Base-by-base conservation (phyloP, 2,329 filamentous ascomycete species). In the Diplocarpon mali region DNA sequence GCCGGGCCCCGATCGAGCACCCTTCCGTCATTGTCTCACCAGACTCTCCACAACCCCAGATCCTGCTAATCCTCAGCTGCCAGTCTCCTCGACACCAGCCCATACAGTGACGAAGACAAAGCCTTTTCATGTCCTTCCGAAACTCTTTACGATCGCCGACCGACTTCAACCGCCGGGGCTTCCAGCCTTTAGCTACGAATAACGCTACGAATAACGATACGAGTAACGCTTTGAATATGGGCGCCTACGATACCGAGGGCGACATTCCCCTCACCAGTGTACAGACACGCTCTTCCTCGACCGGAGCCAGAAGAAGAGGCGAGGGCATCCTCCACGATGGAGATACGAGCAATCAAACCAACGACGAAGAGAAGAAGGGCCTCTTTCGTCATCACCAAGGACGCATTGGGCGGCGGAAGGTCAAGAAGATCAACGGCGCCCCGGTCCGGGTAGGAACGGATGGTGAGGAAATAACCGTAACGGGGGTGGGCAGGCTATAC, bases 401-500 rank as follows among this genome's bases (percentile, higher is more conserved):
- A 15, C 14, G 42, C 2, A 54, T 32, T 15, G 71, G 76, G 42
- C 69, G 75, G 40, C 69, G 74, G 47, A 72, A 66, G 40, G 57
- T 63, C 20, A 64, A 68, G 59, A 60, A 65, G n/a, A n/a, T 46
- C 12, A 38, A 51, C 63, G 64, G 35, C 60, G 67, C 17, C 62
- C 42, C 65, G 3, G 62, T 63, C 38, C 67, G 72, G 29, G 60
- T 64, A 14, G 67, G 67, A 47, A 72, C 68, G 8, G 64, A 68
- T 45, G 65, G 67, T 7, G 72, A 77, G 2, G 75, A 76, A 14
- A 62, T 73, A 28, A 68, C 69, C 28, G 64, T 85, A 51, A 85
- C 78, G 54, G 73, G 73, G 48, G 75, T 85, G 69, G 81, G 81
- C 36, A 70, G 70, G 48, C 58, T 85, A 30, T 82, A 85, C 64